phyloP scores from a whole-genome alignment of 768 basidiomycete genomes.

The Pleurotus ostreatus region DNA sequence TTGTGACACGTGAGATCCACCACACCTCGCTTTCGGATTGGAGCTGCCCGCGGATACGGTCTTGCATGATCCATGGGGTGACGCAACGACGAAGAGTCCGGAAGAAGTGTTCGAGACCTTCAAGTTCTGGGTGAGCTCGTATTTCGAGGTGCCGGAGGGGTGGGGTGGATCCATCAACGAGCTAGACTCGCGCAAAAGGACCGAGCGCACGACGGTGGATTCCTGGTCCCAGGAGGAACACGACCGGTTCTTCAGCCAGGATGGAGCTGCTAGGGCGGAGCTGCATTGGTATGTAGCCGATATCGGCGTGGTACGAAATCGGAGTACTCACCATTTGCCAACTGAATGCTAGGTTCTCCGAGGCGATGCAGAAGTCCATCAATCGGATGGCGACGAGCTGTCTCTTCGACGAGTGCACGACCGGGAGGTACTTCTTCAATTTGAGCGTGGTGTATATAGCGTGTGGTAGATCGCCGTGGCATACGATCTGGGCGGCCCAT shows the following conservation, averaged over 20 bases:
- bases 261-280: slow-evolving; percentile 5
- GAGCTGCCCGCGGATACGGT: slow-evolving; percentile 15
- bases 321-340: too few relatives aligned
- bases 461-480: not conserved
- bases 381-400: slow-evolving; percentile 3
- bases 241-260: slow-evolving; percentile 13
- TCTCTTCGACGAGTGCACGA: not conserved
- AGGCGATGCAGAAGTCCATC: not conserved
- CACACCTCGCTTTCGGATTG: slow-evolving; percentile 23
- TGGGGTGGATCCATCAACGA: slow-evolving; percentile 10
- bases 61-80: slow-evolving; percentile 17
- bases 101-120: slow-evolving; percentile 9
- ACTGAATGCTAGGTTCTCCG: not conserved
- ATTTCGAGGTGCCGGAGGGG: slow-evolving; percentile 15
- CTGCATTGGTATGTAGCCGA: not conserved
- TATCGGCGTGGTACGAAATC: not conserved
- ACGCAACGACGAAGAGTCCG: slow-evolving; percentile 17
- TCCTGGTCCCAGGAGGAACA: slow-evolving; percentile 18
- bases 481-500: slow-evolving; percentile 2
- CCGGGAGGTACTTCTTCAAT: not conserved
- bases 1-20: slow-evolving; percentile 23
- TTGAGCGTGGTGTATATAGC: not conserved
- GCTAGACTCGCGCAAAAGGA: slow-evolving; percentile 18
- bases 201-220: slow-evolving; percentile 14
- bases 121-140: slow-evolving; percentile 10